phyloP scores from a whole-genome alignment of 306 rosid species.

The Sicyos baderoa region DNA sequence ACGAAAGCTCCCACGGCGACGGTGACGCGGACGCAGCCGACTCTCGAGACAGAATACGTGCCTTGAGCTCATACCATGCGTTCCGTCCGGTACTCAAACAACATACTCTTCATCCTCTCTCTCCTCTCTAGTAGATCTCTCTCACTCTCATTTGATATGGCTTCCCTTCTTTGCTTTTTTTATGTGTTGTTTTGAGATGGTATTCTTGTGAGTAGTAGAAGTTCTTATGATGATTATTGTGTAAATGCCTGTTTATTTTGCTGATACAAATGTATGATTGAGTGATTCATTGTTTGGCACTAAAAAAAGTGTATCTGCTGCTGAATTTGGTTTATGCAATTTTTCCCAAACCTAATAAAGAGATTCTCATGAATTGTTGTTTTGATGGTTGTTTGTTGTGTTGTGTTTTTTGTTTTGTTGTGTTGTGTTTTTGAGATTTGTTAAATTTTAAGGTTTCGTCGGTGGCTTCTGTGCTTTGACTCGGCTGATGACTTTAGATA shows the following conservation, averaged over 20 bases:
- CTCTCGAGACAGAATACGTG: constrained; percentile 80
- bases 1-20: constrained; percentile 87
- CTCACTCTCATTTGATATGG: constrained; percentile 25
- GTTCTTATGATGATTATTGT: constrained; percentile 13
- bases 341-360: constrained; percentile 1
- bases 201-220: constrained; percentile 31
- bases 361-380: constrained; percentile 1
- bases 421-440: not conserved
- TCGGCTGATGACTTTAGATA: not conserved
- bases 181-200: constrained; percentile 24
- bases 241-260: constrained; percentile 6
- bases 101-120: constrained; percentile 1
- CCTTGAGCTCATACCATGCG: constrained; percentile 30
- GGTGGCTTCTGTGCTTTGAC: constrained; percentile 1
- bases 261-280: constrained; percentile 13
- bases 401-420: not conserved
- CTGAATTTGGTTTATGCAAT: constrained; percentile 16
- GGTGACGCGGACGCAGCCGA: constrained; percentile 81
- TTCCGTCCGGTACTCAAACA: not conserved
- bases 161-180: constrained; percentile 23
- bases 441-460: not conserved
- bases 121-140: not conserved
- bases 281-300: constrained; percentile 18
- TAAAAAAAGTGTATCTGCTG: constrained; percentile 7
- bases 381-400: not conserved